Conservation (phyloP, 2,329 filamentous ascomycete species). For the Neopestalotiopsis sp. region DNA sequence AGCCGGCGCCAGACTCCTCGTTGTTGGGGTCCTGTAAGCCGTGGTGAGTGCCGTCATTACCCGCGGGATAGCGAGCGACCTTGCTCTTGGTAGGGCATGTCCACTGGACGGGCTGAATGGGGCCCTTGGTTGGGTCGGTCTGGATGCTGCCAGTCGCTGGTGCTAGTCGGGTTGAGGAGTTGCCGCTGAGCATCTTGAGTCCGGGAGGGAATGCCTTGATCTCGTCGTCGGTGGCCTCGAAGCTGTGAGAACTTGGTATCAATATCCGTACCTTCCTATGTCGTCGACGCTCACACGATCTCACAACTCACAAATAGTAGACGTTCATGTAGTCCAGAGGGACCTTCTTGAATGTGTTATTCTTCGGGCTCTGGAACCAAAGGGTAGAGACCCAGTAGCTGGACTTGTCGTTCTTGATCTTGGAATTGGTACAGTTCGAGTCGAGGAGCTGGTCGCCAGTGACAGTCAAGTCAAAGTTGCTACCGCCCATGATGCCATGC, state of each 20-base stretch:
- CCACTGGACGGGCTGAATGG: conserved; percentile 60
- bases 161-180: conserved; percentile 62
- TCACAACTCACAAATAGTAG: conserved; percentile 71
- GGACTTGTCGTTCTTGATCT: conserved; percentile 69
- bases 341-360: conserved; percentile 69
- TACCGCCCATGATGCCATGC: conserved; percentile 74
- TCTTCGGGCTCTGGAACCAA: conserved; percentile 68
- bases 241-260: conserved; percentile 40
- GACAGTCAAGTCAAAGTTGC: conserved; percentile 67
- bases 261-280: neutral
- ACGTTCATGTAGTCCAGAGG: conserved; percentile 73
- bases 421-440: conserved; percentile 74
- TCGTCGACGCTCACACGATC: neutral
- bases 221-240: conserved; percentile 67
- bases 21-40: conserved; percentile 61
- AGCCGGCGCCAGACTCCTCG: conserved; percentile 62
- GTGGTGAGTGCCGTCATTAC: conserved; percentile 58
- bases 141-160: conserved; percentile 55
- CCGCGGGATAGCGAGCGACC: conserved; percentile 55
- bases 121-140: conserved; percentile 56
- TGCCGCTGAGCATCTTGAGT: conserved; percentile 73
- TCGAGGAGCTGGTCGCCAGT: conserved; percentile 62
- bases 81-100: conserved; percentile 63
- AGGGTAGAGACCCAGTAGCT: conserved; percentile 80
- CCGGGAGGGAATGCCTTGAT: conserved; percentile 73